These are phyloP conservation scores for Sanghuangporus weigelae DNA, from an alignment of 1,284 basidiomycete genomes.

Conservation along the genomic window DNA sequence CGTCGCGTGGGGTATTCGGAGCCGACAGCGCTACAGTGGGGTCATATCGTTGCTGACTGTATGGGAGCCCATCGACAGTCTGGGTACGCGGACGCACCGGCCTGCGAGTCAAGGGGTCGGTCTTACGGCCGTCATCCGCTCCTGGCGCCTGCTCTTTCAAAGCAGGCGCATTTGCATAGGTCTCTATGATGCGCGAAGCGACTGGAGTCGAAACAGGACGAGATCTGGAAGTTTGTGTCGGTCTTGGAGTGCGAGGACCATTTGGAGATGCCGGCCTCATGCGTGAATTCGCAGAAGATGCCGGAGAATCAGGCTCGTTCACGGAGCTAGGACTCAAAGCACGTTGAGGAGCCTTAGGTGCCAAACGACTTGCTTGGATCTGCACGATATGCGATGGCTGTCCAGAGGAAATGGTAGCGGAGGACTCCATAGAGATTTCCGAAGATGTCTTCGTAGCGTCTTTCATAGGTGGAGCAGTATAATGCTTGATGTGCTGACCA, in stretches of 20 bases:
- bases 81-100: constrained; percentile 6
- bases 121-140: background rate
- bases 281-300: constrained; percentile 3
- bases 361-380: constrained; percentile 6
- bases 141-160: background rate
- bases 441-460: constrained; percentile 5
- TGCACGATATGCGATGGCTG: background rate
- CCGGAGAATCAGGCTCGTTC: constrained; percentile 2
- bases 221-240: constrained; percentile 6
- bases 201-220: constrained; percentile 14
- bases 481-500: constrained; percentile 40
- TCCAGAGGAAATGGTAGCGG: background rate
- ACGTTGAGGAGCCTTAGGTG: constrained; percentile 6
- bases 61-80: constrained; percentile 16
- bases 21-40: background rate
- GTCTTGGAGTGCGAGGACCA: constrained; percentile 12
- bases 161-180: background rate
- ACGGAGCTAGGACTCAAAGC: background rate
- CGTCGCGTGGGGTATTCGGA: background rate
- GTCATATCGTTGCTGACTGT: constrained; percentile 11
- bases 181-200: background rate
- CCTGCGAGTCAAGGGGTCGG: background rate
- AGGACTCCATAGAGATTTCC: background rate
- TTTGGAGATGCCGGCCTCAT: constrained; percentile 14
- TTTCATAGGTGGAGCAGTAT: constrained; percentile 35